A percentile compares a stretch with the other conserved stretches of the same genome.
phyloP scores from a whole-genome alignment of 352 stramenopile species.

The Blastocystis sp. region DNA sequence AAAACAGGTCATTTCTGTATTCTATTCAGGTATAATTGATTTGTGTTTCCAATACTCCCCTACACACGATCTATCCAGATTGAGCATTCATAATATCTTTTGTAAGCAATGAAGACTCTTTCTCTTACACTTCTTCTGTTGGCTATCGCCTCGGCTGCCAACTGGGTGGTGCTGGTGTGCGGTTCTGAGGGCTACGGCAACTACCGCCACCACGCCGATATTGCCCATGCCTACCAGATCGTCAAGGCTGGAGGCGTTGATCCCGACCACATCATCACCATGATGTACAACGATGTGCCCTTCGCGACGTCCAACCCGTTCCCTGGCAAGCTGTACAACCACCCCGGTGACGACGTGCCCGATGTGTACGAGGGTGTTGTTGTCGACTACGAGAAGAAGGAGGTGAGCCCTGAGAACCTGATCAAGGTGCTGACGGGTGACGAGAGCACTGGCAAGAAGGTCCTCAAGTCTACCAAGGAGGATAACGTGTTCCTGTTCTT shows the following conservation, averaged over 20 bases:
- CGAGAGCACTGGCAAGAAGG: conserved; percentile 74
- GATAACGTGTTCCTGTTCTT: conserved; percentile 85
- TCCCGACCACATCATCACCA: conserved; percentile 81
- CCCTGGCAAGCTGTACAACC: conserved; percentile 81
- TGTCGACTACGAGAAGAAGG: conserved; percentile 69
- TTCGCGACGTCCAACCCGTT: conserved; percentile 79
- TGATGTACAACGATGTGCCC: conserved; percentile 85
- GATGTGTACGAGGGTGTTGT: conserved; percentile 80
- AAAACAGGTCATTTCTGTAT: too few species aligned
- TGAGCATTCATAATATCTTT: not conserved
- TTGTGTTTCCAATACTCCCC: too few species aligned
- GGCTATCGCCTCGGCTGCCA: conserved; percentile 66
- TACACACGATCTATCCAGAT: not conserved
- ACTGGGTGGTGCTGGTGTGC: conserved; percentile 70
- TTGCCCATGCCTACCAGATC: conserved; percentile 81
- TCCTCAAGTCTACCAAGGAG: conserved; percentile 78
- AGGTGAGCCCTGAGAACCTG: conserved; percentile 81
- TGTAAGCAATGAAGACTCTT: conserved; percentile 53
- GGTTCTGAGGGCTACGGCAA: conserved; percentile 83
- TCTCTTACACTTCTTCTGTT: conserved; percentile 30
- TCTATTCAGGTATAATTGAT: too few species aligned
- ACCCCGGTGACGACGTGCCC: conserved; percentile 72
- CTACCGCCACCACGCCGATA: conserved; percentile 83
- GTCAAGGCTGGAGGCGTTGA: conserved; percentile 81
- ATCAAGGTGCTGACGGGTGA: conserved; percentile 82